A percentile compares a stretch with the other conserved stretches of the same genome.
Conservation (phyloP, 345 rosid species). For the Fremontodendron californicum region DNA sequence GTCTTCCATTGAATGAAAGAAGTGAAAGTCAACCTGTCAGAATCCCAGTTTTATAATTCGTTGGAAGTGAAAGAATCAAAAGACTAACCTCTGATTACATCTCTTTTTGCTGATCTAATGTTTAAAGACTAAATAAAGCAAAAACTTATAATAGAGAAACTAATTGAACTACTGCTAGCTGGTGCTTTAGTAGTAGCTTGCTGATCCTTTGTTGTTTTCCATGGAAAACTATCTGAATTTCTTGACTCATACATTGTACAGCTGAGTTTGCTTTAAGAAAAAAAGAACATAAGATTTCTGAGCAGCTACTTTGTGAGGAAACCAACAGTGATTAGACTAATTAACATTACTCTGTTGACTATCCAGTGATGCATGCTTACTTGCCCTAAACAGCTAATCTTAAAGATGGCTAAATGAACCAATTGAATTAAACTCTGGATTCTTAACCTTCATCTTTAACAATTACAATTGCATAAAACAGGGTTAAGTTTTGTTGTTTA, state of each 20-base stretch:
- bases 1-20: neutral
- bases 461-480: neutral
- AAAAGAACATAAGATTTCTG: neutral
- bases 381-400: neutral
- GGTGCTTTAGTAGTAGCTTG: neutral
- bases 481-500: too few species aligned
- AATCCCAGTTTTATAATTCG: neutral
- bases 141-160: too few species aligned
- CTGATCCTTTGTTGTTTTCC: neutral
- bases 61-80: neutral
- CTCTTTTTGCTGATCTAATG: neutral
- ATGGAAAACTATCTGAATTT: neutral
- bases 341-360: neutral
- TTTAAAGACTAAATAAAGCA: too few species aligned
- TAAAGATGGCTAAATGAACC: too few species aligned
- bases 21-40: conserved; percentile 2
- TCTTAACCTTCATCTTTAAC: neutral
- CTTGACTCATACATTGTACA: neutral
- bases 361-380: neutral
- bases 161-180: neutral
- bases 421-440: too few species aligned
- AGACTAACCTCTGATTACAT: neutral
- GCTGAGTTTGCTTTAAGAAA: neutral
- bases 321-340: neutral
- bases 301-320: neutral